These are phyloP conservation scores for Neofusicoccum umdonicola DNA, from an alignment of 2,329 filamentous ascomycete genomes.

Conservation along the genomic window DNA sequence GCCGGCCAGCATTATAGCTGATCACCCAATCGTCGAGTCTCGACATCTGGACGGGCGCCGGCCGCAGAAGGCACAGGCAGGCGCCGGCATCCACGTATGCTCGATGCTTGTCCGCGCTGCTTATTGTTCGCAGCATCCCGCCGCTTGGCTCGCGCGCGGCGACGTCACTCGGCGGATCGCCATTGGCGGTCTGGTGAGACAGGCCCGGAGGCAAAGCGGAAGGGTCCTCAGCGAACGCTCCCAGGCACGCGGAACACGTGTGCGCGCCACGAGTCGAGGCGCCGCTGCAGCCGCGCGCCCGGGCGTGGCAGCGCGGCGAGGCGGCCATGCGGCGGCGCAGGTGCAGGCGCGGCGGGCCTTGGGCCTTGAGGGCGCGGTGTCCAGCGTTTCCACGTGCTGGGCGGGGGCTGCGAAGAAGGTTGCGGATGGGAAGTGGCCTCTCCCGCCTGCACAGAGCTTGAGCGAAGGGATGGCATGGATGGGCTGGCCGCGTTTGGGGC, in stretches of 20 bases:
- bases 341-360: background rate
- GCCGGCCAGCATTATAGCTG: slow-evolving; percentile 12
- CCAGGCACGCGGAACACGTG: slow-evolving; percentile 8
- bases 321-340: background rate
- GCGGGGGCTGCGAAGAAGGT: slow-evolving; percentile 7
- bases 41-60: background rate
- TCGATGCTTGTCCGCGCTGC: slow-evolving; percentile 4
- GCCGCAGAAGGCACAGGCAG: background rate
- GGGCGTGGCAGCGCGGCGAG: background rate
- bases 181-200: slow-evolving; percentile 17
- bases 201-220: background rate
- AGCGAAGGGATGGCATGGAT: background rate
- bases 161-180: slow-evolving; percentile 13
- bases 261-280: slow-evolving; percentile 1
- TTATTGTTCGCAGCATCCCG: slow-evolving; percentile 12
- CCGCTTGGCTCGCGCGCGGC: slow-evolving; percentile 4
- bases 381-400: background rate
- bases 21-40: slow-evolving; percentile 7
- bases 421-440: slow-evolving; percentile 13
- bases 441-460: slow-evolving; percentile 10
- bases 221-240: background rate
- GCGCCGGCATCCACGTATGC: background rate
- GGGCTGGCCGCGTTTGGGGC: background rate
- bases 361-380: background rate
- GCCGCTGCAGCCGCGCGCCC: background rate